A percentile compares a stretch with the other conserved stretches of the same genome.
Conservation (phyloP, 768 basidiomycete genomes). For the Pulveroboletus ravenelii region DNA sequence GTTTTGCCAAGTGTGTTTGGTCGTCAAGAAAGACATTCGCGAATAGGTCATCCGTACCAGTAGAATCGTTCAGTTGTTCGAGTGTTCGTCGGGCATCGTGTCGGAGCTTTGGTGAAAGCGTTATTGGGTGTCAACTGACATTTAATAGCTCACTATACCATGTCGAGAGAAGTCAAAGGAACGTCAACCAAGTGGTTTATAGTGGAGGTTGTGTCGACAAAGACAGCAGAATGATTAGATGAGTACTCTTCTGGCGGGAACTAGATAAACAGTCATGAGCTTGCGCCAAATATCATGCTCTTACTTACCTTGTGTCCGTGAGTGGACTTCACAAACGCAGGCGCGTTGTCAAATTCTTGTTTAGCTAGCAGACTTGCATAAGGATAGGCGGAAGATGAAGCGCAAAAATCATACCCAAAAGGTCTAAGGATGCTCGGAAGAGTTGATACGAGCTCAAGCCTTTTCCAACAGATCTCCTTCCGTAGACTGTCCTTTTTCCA, state of each 20-base stretch:
- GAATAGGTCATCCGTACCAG: conserved; percentile 57
- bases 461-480: conserved; percentile 61
- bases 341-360: conserved; percentile 56
- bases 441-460: conserved; percentile 90
- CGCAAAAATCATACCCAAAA: conserved; percentile 54
- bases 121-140: not conserved
- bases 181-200: conserved; percentile 76
- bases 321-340: conserved; percentile 54
- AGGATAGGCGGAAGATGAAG: not conserved
- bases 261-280: conserved; percentile 33
- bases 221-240: conserved; percentile 47
- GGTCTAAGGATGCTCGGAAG: conserved; percentile 79
- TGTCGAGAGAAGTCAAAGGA: conserved; percentile 69
- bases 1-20: conserved; percentile 52
- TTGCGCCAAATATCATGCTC: not conserved
- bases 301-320: conserved; percentile 50
- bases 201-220: conserved; percentile 75
- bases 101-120: conserved; percentile 47
- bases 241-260: conserved; percentile 56
- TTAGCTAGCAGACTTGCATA: conserved; percentile 45
- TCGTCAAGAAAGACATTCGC: conserved; percentile 69
- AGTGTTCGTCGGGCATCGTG: conserved; percentile 75
- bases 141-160: conserved; percentile 43
- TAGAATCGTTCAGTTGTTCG: conserved; percentile 49
- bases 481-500: conserved; percentile 24